Base-by-base conservation (phyloP, 1,139 yeast genomes). In the Suhomyces chickasaworum region DNA sequence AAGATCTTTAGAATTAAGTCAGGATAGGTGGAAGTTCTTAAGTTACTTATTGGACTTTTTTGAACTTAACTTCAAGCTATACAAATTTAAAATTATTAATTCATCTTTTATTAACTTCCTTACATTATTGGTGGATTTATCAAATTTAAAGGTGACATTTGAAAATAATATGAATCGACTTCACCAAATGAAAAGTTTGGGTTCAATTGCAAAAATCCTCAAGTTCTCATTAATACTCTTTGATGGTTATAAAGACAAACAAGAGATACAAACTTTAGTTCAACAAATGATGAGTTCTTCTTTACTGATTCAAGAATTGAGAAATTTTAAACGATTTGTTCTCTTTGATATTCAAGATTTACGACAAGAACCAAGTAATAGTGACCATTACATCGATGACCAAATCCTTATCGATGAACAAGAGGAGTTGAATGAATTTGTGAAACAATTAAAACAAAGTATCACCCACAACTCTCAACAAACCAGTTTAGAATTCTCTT, bases 221-320 rank as follows among this genome's bases (percentile, higher is more conserved):
- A 39, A 42, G 21, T 50, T 49, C 29, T 33, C 47, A 9, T 32
- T 37, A 12, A 39, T 45, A 0, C 42, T 64, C 2, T 69, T 60
- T 49, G 70, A 71, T 31, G 78, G 78, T 1, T 73, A 61, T 49
- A 61, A 58, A 35, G 78, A 73, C 40, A 55, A 42, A 12, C 53
- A 52, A 3, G 51, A 56, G n/a, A 53, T 59, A 3, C 43, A 48
- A 3, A 44, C 44, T 12, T 39, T 49, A 9, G 30, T 44, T 2
- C 38, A 43, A n/a, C 30, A 43, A 7, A 50, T 42, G 7, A 21
- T 35, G 37, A n/a, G 29, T 2, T 8, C 23, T 1, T 20, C 17
- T 4, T 22, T 22, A 7, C 30, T 20, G 15, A 12, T 23, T 2
- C 37, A 35, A 9, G 37, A 35, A 7, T 12, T 35, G 2, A 29